Percentiles rank a stretch among this genome's conserved stretches.
Conservation (phyloP, 2,329 filamentous ascomycete genomes). For the Trichoderma breve region DNA sequence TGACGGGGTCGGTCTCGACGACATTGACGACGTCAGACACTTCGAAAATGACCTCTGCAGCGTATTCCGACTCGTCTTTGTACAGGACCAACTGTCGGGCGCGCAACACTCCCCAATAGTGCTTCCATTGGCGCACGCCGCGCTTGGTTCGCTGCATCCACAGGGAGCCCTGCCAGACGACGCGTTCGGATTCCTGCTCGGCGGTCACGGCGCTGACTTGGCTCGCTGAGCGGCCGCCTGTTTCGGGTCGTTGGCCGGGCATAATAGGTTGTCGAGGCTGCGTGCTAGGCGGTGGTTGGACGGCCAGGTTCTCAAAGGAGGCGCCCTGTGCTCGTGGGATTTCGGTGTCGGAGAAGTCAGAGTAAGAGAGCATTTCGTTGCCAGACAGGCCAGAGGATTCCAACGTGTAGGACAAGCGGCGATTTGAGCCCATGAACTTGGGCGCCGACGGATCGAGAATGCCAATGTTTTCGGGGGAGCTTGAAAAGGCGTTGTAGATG, state of each 20-base stretch:
- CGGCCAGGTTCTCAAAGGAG: slow-evolving; percentile 51
- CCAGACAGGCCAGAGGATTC: slow-evolving; percentile 64
- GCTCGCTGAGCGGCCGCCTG: slow-evolving; percentile 50
- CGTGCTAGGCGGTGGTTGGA: slow-evolving; percentile 37
- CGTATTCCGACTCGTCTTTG: slow-evolving; percentile 90
- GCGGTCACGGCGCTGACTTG: slow-evolving; percentile 54
- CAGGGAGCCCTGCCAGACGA: slow-evolving; percentile 92
- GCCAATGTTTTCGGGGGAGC: slow-evolving; percentile 56
- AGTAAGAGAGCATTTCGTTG: slow-evolving; percentile 67
- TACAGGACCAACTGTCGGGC: slow-evolving; percentile 84
- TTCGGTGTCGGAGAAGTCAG: slow-evolving; percentile 79
- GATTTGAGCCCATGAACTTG: slow-evolving; percentile 40
- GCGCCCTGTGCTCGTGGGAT: slow-evolving; percentile 44
- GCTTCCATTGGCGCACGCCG: slow-evolving; percentile 90
- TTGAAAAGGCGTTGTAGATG: slow-evolving; percentile 48
- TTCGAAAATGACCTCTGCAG: slow-evolving; percentile 76
- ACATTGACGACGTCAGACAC: slow-evolving; percentile 80
- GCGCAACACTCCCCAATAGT: slow-evolving; percentile 87
- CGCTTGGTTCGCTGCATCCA: slow-evolving; percentile 79
- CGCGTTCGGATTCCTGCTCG: slow-evolving; percentile 73
- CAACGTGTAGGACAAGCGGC: slow-evolving; percentile 59
- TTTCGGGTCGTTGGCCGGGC: slow-evolving; percentile 17
- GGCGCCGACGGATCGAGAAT: slow-evolving; percentile 37
- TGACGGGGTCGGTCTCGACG: slow-evolving; percentile 87
- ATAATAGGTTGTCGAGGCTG: neutral